Evolutionary conservation across 2,329 filamentous ascomycete genomes (phyloP).

Genomic region (Hyphodiscus sp.): DNA sequence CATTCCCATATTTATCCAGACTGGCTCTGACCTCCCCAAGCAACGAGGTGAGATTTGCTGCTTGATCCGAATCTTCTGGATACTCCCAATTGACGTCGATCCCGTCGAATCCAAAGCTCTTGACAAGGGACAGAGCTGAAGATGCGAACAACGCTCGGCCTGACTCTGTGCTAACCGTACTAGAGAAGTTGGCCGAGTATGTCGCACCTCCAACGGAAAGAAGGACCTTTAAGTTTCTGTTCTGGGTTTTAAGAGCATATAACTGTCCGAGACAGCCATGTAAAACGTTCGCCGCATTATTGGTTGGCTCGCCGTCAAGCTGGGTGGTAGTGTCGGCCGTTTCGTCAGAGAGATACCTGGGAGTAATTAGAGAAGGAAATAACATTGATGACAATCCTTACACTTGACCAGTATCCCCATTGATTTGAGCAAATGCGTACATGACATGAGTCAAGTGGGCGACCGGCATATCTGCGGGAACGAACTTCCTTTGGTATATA

Average conservation of each 20-base stretch:
- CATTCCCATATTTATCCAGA: conserved; percentile 50
- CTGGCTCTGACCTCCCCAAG: conserved; percentile 48
- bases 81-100: conserved; percentile 67
- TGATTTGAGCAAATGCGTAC: conserved; percentile 86
- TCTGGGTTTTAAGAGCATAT: conserved; percentile 71
- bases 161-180: conserved; percentile 61
- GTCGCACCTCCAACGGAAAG: conserved; percentile 92
- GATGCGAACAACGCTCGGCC: conserved; percentile 68
- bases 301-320: conserved; percentile 56
- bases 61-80: conserved; percentile 48
- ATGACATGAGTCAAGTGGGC: conserved; percentile 82
- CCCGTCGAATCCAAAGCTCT: conserved; percentile 72
- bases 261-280: conserved; percentile 89
- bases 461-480: conserved; percentile 75
- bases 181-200: conserved; percentile 75
- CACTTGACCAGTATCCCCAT: conserved; percentile 69
- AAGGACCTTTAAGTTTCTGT: conserved; percentile 78
- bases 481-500: conserved; percentile 79
- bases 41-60: conserved; percentile 50
- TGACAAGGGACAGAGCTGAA: conserved; percentile 67
- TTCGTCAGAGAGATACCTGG: conserved; percentile 46
- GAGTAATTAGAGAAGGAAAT: neutral
- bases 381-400: too few relatives aligned
- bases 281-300: conserved; percentile 68
- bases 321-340: conserved; percentile 56